phyloP scores from a whole-genome alignment of 805 yeast genomes.

The Sungouiozyma ichnusensis region DNA sequence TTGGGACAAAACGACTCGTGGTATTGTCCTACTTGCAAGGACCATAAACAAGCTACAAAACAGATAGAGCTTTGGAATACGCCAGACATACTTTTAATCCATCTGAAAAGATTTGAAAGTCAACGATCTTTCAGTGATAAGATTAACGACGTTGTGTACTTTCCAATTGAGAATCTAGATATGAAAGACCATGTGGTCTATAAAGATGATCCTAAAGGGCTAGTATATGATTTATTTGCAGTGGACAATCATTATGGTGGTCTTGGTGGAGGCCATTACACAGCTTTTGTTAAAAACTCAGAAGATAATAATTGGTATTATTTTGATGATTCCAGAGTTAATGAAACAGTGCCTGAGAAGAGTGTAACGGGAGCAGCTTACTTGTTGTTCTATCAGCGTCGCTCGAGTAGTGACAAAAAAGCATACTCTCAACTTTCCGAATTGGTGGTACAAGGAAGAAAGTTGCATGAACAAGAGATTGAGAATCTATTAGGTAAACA shows the following conservation, averaged over 20 bases:
- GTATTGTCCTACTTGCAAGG: conserved; percentile 87
- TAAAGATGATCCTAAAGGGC: conserved; percentile 17
- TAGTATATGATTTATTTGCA: conserved; percentile 76
- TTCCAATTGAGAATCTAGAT: conserved; percentile 78
- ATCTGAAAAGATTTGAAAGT: conserved; percentile 80
- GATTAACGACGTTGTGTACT: conserved; percentile 72
- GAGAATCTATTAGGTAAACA: conserved; percentile 15
- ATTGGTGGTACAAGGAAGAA: conserved; percentile 35
- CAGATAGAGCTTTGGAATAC: conserved; percentile 87
- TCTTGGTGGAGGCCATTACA: conserved; percentile 94
- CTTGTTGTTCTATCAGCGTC: conserved; percentile 67
- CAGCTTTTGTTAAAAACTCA: conserved; percentile 77
- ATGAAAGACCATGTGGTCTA: conserved; percentile 47
- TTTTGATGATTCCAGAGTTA: conserved; percentile 76
- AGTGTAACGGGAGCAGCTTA: conserved; percentile 75
- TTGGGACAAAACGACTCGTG: conserved; percentile 83
- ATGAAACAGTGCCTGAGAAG: conserved; percentile 46
- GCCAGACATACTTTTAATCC: conserved; percentile 84
- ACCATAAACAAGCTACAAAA: conserved; percentile 83
- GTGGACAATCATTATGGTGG: conserved; percentile 97
- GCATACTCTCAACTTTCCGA: conserved; percentile 40
- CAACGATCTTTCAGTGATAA: conserved; percentile 81
- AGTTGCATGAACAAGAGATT: conserved; percentile 20
- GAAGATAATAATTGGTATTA: conserved; percentile 77
- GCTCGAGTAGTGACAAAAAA: conserved; percentile 23